Conservation (phyloP, 192 early-diverging fungal species). For the Backusella psychrophila region DNA sequence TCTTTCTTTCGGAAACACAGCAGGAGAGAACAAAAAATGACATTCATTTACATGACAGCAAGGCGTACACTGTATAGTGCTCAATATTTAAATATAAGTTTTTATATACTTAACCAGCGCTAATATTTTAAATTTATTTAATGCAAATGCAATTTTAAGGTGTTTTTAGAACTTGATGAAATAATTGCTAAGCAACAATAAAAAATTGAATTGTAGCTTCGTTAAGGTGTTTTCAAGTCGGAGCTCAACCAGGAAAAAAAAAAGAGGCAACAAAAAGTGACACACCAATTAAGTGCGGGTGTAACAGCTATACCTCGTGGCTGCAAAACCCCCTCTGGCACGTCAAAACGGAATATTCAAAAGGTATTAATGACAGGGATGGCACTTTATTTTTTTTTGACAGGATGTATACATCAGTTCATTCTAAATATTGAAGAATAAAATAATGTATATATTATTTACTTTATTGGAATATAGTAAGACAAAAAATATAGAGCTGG, state of each 20-base stretch:
- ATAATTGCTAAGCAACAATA: constrained; percentile 7
- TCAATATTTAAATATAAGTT: not conserved
- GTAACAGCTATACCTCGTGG: not conserved
- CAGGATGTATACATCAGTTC: not conserved
- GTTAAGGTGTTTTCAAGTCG: not conserved
- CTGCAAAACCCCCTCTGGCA: constrained; percentile 1
- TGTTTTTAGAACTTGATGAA: not conserved
- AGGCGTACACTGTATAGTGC: not conserved
- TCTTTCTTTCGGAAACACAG: not conserved
- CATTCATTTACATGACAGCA: not conserved
- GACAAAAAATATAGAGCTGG: not conserved
- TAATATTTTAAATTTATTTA: not conserved
- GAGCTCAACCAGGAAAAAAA: not conserved
- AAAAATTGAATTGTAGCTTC: not conserved
- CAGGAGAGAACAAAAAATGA: not conserved
- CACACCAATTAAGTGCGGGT: not conserved
- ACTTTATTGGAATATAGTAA: not conserved
- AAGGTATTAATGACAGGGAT: not conserved
- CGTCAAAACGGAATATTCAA: not conserved
- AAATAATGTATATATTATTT: not conserved
- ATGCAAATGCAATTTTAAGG: not conserved
- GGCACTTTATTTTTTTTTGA: not conserved
- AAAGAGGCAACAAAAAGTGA: constrained; percentile 4
- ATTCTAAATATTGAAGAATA: not conserved
- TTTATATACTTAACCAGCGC: not conserved